Evolutionary conservation across 2,329 filamentous ascomycete genomes (phyloP).

Genomic region (Diaporthe velutina): DNA sequence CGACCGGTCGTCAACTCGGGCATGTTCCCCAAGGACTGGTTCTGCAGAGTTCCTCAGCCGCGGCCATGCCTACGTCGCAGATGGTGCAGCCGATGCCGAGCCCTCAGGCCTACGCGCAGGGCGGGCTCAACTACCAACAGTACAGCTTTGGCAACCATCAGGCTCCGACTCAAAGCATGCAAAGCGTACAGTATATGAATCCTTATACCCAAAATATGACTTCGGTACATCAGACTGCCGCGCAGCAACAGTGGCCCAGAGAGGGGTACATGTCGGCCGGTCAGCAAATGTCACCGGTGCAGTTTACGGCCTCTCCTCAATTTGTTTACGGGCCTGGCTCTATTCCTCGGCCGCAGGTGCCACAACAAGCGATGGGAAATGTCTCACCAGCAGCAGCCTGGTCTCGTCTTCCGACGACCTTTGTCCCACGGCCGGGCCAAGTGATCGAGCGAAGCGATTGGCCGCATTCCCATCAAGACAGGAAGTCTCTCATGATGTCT

Average conservation of each 20-base stretch:
- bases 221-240: background rate
- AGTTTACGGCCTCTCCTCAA: background rate
- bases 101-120: conserved; percentile 17
- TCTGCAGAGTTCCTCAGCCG: conserved; percentile 7
- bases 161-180: conserved; percentile 4
- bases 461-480: conserved; percentile 57
- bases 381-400: background rate
- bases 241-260: conserved; percentile 12
- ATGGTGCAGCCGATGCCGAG: conserved; percentile 25
- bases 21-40: background rate
- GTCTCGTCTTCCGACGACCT: background rate
- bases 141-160: background rate
- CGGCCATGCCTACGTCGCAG: background rate
- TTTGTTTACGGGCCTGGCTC: background rate
- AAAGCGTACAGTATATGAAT: conserved; percentile 11
- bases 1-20: background rate
- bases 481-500: conserved; percentile 55
- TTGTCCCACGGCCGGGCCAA: conserved; percentile 44
- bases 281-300: background rate
- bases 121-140: conserved; percentile 4
- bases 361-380: conserved; percentile 16
- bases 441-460: conserved; percentile 51
- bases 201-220: background rate
- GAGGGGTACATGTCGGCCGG: background rate
- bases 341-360: background rate